Base-by-base conservation (phyloP, 2,329 filamentous ascomycete species). In the Botrytis paeoniae region DNA sequence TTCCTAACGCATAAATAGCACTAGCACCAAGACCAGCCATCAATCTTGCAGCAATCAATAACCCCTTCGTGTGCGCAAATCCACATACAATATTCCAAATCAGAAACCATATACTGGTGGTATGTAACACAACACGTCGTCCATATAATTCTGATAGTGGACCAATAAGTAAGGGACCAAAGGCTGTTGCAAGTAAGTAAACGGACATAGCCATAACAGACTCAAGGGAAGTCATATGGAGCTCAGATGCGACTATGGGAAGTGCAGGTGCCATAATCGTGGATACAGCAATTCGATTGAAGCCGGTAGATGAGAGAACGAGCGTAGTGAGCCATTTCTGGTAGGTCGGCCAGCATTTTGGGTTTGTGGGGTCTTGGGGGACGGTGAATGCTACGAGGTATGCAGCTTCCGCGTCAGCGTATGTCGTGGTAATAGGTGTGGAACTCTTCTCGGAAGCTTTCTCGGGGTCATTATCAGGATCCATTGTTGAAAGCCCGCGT, bases 141-240 rank as follows among this genome's bases (percentile, higher is more conserved):
- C 86, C 86, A 66, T 84, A 87, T 0, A 87, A 79, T 73, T 88
- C 86, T 0, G 85, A 85, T 8, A 86, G 80, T 0, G 90, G 90
- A 1, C 91, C 91, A 87, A 90, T 92, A 6, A 92, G 73, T 2
- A 80, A 72, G 0, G 85, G 84, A 0, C 84, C 84, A 45, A 70
- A 32, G 18, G 68, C 68, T 45, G 83, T 86, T 6, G 84, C 84
- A 18, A 86, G 78, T 22, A 29, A 29, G n/a, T 54, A 54, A 54
- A 54, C n/a, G n/a, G 51, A 54, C 51, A 54, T 54, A 7, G 51
- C 51, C 51, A 54, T 54, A 54, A 54, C n/a, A 18, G 51, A 54
- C 14, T 54, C 51, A 54, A 29, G n/a, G 51, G 51, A 18, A 54
- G 51, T 54, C 51, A 54, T 54, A 8, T 54, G n/a, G 51, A 54